Conservation (phyloP, 257 asterid species). For the Nicotiana benthamiana region DNA sequence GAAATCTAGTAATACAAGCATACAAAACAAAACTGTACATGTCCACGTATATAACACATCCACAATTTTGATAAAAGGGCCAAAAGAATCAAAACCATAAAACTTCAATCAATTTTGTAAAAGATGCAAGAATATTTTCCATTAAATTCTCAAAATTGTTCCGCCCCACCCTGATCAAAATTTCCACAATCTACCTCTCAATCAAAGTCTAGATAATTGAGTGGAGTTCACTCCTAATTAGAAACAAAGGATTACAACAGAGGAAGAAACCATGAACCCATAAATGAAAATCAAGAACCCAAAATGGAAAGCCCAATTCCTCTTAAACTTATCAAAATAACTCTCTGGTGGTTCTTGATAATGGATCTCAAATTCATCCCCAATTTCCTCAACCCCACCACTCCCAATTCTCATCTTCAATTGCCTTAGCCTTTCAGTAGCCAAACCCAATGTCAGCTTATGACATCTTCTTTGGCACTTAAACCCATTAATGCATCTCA, state of each 20-base stretch:
- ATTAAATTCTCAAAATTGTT: not conserved
- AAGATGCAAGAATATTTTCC: not conserved
- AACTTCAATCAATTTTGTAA: not conserved
- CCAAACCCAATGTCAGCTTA: slow-evolving; percentile 77
- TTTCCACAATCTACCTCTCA: not conserved
- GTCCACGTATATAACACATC: not conserved
- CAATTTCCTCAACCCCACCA: slow-evolving; percentile 33
- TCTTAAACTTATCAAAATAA: slow-evolving; percentile 85
- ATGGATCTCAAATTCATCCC: slow-evolving; percentile 55
- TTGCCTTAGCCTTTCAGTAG: slow-evolving; percentile 75
- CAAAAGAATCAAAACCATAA: not conserved
- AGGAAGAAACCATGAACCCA: slow-evolving; percentile 79
- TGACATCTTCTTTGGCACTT: slow-evolving; percentile 97
- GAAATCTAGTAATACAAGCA: not conserved
- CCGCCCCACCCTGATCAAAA: not conserved
- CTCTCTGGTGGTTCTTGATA: slow-evolving; percentile 96
- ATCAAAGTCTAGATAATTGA: too few relatives aligned
- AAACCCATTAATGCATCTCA: slow-evolving; percentile 90
- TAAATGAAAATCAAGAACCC: slow-evolving; percentile 77
- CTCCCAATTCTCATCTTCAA: slow-evolving; percentile 39
- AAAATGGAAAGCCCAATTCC: slow-evolving; percentile 90
- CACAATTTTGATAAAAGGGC: not conserved
- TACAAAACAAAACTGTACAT: not conserved
- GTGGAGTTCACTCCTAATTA: not conserved
- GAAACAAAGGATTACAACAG: slow-evolving; percentile 80